Evolutionary conservation across 2,329 filamentous ascomycete species (phyloP), one percentile per base, ranked within the genome.

Genomic region (Elsinoe perseae): DNA sequence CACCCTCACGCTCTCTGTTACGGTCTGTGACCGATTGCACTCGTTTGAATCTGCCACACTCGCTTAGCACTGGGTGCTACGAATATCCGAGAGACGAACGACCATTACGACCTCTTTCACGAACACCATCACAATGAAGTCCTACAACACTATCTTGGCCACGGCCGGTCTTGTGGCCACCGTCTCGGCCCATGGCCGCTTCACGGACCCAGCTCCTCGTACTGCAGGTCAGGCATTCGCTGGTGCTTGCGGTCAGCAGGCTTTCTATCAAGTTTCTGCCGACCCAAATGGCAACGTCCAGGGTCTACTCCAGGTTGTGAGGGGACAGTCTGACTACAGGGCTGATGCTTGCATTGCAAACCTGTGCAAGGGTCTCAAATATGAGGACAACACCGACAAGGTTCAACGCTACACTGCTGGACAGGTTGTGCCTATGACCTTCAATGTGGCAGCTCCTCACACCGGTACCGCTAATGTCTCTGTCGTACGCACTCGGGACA

Each of bases 251-350:
- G 79, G 80, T 56, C 64, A 75, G 59, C 78, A 81, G 67, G 74
- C 80, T 63, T 75, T 72, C 69, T 73, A 73, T 71, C 77, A 77
- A 14, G 61, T 34, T 52, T 56, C 40, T 42, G 32, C 25, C 44
- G 79, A 82, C 72, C 72, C 75, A 66, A 78, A 77, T 66, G 78
- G 78, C 62, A 82, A 82, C 67, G 69, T 82, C 61, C 80, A 83
- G 67, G 75, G 75, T 57, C 71, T 79, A 61, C 70, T 79, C 42
- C 77, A 80, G 65, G 70, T 77, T 50, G 75, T 73, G 64, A 65
- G 56, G 57, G 63, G 65, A 60, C 76, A 80, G 68, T 63, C 62
- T 57, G 78, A 79, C 69, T 78, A 75, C 68, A 69, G 77, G 56
- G 70, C 71, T 44, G 65, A 66, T 1, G 65, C 68, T 34, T 81